Conservation (phyloP, 2,329 filamentous ascomycete genomes). For the Colletotrichum navitas region DNA sequence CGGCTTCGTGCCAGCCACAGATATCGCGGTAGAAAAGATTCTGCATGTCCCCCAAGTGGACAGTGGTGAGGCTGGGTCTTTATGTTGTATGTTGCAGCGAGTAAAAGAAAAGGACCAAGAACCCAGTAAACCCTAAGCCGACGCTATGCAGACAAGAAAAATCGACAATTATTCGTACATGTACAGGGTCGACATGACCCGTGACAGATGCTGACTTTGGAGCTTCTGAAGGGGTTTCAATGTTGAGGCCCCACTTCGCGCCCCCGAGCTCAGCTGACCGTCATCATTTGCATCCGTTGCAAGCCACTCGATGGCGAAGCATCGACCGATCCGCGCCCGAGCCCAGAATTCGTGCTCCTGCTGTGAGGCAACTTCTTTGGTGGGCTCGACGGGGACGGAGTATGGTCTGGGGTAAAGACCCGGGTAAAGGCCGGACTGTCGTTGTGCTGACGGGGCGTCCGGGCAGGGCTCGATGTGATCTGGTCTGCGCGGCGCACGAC, state of each 20-base stretch:
- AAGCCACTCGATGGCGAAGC: constrained; percentile 65
- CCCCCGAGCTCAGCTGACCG: constrained; percentile 61
- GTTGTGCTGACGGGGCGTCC: constrained; percentile 61
- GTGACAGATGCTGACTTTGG: not conserved
- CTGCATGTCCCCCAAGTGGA: constrained; percentile 11
- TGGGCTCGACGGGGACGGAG: constrained; percentile 68
- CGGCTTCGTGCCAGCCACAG: constrained; percentile 10
- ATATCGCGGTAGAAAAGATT: not conserved
- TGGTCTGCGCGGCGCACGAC: constrained; percentile 70
- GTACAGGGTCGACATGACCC: constrained; percentile 38
- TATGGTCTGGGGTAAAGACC: constrained; percentile 66
- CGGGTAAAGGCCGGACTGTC: constrained; percentile 76
- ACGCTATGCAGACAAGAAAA: constrained; percentile 45
- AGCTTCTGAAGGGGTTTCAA: not conserved
- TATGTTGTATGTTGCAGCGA: constrained; percentile 36
- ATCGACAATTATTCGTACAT: constrained; percentile 43
- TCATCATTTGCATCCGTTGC: constrained; percentile 74
- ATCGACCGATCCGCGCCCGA: constrained; percentile 64
- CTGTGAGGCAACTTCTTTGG: constrained; percentile 64
- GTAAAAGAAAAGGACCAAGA: constrained; percentile 26
- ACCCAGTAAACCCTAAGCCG: constrained; percentile 36
- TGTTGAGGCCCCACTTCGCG: constrained; percentile 4
- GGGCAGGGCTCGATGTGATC: constrained; percentile 67
- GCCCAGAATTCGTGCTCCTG: constrained; percentile 66
- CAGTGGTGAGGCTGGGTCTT: constrained; percentile 19